phyloP scores from a whole-genome alignment of 768 basidiomycete genomes.

The Suillus spraguei region DNA sequence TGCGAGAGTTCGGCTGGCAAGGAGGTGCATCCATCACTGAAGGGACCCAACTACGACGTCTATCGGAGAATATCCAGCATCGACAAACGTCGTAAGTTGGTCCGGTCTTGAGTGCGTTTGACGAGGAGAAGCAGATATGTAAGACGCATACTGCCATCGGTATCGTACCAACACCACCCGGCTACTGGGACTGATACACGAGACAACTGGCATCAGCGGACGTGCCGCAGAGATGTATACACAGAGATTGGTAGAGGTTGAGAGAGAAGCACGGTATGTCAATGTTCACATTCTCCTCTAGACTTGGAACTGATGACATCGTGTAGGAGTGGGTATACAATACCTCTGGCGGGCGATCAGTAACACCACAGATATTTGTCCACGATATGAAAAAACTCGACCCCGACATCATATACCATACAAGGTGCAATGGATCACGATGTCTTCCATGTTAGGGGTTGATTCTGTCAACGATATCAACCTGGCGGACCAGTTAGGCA shows the following conservation, averaged over 20 bases:
- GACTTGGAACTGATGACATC: slow-evolving; percentile 3
- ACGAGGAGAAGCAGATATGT: slow-evolving; percentile 8
- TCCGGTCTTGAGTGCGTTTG: slow-evolving; percentile 15
- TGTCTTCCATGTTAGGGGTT: neutral
- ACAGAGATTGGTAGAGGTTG: slow-evolving; percentile 60
- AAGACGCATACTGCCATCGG: slow-evolving; percentile 51
- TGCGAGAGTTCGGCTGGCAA: slow-evolving; percentile 37
- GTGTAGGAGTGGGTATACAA: slow-evolving; percentile 17
- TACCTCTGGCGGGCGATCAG: neutral
- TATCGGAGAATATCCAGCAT: slow-evolving; percentile 23
- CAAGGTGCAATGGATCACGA: neutral
- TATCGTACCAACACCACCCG: slow-evolving; percentile 76
- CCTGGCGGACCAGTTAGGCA: neutral
- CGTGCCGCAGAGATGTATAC: slow-evolving; percentile 72
- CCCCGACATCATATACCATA: neutral
- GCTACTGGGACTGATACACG: slow-evolving; percentile 89
- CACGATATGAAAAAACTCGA: neutral
- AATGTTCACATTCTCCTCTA: slow-evolving; percentile 9
- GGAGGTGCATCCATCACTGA: slow-evolving; percentile 29
- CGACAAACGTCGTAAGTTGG: slow-evolving; percentile 31
- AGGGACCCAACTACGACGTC: slow-evolving; percentile 31
- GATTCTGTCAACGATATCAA: neutral
- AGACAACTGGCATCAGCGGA: slow-evolving; percentile 72
- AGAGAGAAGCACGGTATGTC: slow-evolving; percentile 58
- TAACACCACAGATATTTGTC: neutral